Evolutionary conservation across 257 asterid species (phyloP), one percentile per base, ranked within the genome.

Genomic region (Linderniella brevidens): DNA sequence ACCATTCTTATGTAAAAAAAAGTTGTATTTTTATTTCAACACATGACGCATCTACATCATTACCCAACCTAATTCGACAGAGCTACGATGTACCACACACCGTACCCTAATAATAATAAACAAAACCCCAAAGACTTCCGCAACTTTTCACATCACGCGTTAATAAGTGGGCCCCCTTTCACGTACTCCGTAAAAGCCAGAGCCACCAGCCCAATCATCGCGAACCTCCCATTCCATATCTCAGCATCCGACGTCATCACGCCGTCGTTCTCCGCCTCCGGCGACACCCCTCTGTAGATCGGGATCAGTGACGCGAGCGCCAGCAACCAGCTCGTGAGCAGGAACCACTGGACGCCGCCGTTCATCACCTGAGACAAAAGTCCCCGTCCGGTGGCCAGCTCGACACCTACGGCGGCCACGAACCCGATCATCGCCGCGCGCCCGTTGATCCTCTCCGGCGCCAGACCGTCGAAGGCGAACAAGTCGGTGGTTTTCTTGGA

Each of bases 391-490:
- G 49, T 79, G 11, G 75, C 69, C 17, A 77, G 1, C 45, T 83
- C 94, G 8, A 70, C 66, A 0, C 79, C 94, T 0, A 83, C 56
- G 9, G 94, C 94, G 9, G 92, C 41, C 15, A 70, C 82, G 37
- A 83, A 83, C 3, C 94, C 94, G 18, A 78, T 53, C 94, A 79
- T 83, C 5, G 86, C 92, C 41, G 79, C 60, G 35, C 94, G 67
- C 0, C 94, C 94, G 59, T 79, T 83, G 51, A 83, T 83, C 47
- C 88, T 68, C 65, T 83, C 94, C 16, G 94, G 88, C 19, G 50
- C 92, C 1, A 92, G 88, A 0, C 94, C 94, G 17, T 77, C 51
- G 62, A 83, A 83, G 11, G 88, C 86, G 25, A 83, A 61, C 9
- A 79, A 29, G 40, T 79, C 80, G 32, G 32, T 25, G 4, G 32